Evolutionary conservation across 371 early-diverging fungal genomes (phyloP), one percentile per base, ranked within the genome.

Genomic region (Mortierella sp.): DNA sequence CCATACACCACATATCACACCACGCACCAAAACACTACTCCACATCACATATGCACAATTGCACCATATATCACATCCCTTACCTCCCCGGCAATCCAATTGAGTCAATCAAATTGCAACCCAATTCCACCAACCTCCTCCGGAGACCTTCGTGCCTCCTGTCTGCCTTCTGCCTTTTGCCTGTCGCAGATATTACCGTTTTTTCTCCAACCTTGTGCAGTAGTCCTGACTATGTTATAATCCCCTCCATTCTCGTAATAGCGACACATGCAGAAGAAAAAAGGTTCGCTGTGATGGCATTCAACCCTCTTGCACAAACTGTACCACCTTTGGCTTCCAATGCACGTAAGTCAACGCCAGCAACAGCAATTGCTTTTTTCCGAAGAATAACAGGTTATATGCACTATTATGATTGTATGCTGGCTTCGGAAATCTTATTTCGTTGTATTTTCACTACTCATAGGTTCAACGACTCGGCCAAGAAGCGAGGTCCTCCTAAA

Each of bases 401-500:
- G 32, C 3, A 35, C 12, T 3, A 1, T 14, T 4, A 43, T 55
- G 46, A 38, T 49, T 18, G 38, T 27, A 21, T 41, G 63, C 18
- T 32, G 32, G 63, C 63, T 35, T 63, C 35, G 21, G 38, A 63
- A 32, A 63, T 63, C 63, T 63, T 63, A 63, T 0, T 63, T 16
- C 16, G 18, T 35, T 35, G 21, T 14, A 60, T 35, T 63, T 18
- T 4, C 35, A 18, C 32, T 4, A 3, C 35, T 32, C 16, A 5
- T 54, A 86, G 82, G 18, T 86, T 82, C 56, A 86, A 86, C 75
- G 89, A 90, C 81, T 87, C 88, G 1, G 88, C 90, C 38, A 88
- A 89, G 49, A 88, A 93, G 88, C 88, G 95, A 80, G 95, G 95
- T 5, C 95, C 95, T 11, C 95, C 94, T 5, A 95, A 95, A 79